Conservation (phyloP, 2,329 filamentous ascomycete genomes). For the Hypoxylon sp. region DNA sequence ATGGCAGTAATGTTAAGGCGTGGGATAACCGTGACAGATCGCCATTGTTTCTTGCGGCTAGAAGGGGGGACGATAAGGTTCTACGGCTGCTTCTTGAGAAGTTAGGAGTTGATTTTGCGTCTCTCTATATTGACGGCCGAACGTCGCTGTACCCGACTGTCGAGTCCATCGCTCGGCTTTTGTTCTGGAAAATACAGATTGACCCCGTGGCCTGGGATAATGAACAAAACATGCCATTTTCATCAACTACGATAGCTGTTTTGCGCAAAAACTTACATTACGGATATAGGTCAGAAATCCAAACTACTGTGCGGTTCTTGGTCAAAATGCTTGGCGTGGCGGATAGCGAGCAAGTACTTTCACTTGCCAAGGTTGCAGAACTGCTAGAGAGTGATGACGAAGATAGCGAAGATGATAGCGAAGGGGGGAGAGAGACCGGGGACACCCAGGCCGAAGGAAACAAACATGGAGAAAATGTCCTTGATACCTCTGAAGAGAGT, state of each 20-base stretch:
- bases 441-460: too few relatives aligned
- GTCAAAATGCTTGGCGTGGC: neutral
- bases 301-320: neutral
- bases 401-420: too few relatives aligned
- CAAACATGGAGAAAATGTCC: too few relatives aligned
- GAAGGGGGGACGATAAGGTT: neutral
- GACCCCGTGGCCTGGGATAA: neutral
- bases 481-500: too few relatives aligned
- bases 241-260: neutral
- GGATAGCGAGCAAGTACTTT: neutral
- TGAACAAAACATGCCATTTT: neutral
- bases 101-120: neutral
- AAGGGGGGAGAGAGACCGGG: too few relatives aligned
- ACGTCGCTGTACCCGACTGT: neutral
- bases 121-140: neutral
- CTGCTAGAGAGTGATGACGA: neutral
- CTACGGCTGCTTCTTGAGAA: neutral
- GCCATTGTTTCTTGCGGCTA: neutral
- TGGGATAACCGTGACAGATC: neutral
- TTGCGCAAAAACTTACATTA: too few relatives aligned
- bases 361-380: neutral
- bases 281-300: neutral
- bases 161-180: neutral
- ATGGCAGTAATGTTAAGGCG: conserved; percentile 1
- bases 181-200: neutral